Conservation (phyloP, 2,329 filamentous ascomycete species). For the Epichloe elymi region DNA sequence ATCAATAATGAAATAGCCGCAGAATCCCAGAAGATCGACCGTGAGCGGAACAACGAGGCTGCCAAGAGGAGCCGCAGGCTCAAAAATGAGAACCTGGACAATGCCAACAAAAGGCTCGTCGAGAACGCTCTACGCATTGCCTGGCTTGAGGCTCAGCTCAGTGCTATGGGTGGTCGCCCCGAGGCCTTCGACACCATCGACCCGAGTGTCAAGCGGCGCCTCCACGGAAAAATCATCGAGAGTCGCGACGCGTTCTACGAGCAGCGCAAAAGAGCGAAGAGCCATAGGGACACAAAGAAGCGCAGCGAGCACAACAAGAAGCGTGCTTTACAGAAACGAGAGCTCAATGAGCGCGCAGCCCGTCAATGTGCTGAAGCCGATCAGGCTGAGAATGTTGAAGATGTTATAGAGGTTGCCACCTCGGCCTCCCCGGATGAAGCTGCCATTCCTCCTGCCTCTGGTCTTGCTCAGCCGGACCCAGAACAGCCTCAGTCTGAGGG, state of each 20-base stretch:
- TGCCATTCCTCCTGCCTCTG: background rate
- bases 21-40: conserved; percentile 13
- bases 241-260: conserved; percentile 1
- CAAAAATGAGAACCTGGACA: conserved; percentile 8
- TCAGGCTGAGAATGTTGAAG: background rate
- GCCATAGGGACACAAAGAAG: background rate
- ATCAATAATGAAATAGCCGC: conserved; percentile 16
- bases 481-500: background rate
- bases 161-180: conserved; percentile 1
- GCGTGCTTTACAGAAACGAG: conserved; percentile 3
- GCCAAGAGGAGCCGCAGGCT: conserved; percentile 22
- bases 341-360: conserved; percentile 3
- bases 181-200: conserved; percentile 1
- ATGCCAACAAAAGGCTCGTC: conserved; percentile 7
- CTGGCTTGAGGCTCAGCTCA: conserved; percentile 5
- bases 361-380: conserved; percentile 1
- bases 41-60: conserved; percentile 24
- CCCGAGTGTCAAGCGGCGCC: background rate
- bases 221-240: background rate
- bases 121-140: conserved; percentile 3
- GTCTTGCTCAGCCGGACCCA: background rate
- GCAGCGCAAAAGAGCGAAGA: conserved; percentile 1
- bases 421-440: background rate
- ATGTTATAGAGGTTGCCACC: background rate
- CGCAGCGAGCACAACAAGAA: conserved; percentile 2